Base-by-base conservation (phyloP, 345 rosid genomes). In the Euclidium syriacum region DNA sequence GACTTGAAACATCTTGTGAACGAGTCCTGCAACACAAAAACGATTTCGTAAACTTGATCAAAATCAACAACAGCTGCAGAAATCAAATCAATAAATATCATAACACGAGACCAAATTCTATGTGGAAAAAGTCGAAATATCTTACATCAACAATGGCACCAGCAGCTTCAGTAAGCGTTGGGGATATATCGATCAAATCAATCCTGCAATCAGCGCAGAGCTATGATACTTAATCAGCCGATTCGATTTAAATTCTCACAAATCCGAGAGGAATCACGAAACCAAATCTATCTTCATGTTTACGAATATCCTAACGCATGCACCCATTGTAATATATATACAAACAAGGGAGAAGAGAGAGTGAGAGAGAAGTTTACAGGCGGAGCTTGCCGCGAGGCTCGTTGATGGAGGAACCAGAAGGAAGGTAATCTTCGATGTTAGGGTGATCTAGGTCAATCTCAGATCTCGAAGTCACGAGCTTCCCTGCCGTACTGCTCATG, bases 1-100 rank as follows among this genome's bases (percentile, higher is more conserved):
- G 96, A 90, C 81, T 95, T 95, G 73, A 95, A 95, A 73, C 99
- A 95, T 44, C 96, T 69, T 2, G 99, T 95, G 71, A 95, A 90
- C 0, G 97, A 67, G 48, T 95, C 99, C 97, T 95, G 76, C 38
- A 57, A 12, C 32, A 16, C 52, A 35, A 16, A 34, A 25, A 29
- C 14, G 6, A 6, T 4, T 1, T 16, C 36, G 48, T 18, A 14
- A 33, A 18, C 24, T 16, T 25, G 26, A 24, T 29, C 25, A 40
- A 17, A 66, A 15, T 20, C 10, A 51, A 32, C 17, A 52, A 36
- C 12, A 36, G 4, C 14, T 38, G 3, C 40, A 50, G 40, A 16
- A 26, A 34, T 38, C 48, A 47, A 27, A 63, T 50, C 39, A 46
- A n/a, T n/a, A n/a, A n/a, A 3, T 11, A 50, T 58, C 19, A 38